phyloP scores from a whole-genome alignment of 2,329 filamentous ascomycete species.

The Alternaria ethzedia region DNA sequence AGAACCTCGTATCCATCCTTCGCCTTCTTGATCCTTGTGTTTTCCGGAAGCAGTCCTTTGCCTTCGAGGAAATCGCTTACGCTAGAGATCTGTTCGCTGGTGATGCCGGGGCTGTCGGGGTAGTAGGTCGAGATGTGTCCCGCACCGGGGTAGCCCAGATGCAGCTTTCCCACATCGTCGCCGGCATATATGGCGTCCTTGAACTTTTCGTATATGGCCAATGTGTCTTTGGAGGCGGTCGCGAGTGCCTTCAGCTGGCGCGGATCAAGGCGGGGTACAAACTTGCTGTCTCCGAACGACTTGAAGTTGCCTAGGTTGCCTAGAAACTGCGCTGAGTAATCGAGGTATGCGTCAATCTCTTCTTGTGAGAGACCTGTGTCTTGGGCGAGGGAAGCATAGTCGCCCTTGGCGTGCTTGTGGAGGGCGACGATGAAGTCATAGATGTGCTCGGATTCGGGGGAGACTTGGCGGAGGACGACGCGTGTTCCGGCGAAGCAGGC shows the following conservation, averaged over 20 bases:
- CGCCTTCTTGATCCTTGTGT: slow-evolving; percentile 57
- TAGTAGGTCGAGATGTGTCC: slow-evolving; percentile 60
- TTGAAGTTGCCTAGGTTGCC: slow-evolving; percentile 64
- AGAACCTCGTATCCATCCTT: slow-evolving; percentile 54
- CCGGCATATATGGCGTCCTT: slow-evolving; percentile 56
- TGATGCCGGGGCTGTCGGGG: slow-evolving; percentile 56
- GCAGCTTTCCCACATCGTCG: slow-evolving; percentile 50
- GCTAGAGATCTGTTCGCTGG: slow-evolving; percentile 54
- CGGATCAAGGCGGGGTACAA: slow-evolving; percentile 56
- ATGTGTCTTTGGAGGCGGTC: slow-evolving; percentile 47
- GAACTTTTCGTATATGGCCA: slow-evolving; percentile 52
- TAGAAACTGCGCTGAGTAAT: slow-evolving; percentile 55
- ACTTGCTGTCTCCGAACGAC: slow-evolving; percentile 59
- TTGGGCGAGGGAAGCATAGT: slow-evolving; percentile 56
- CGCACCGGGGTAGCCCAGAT: slow-evolving; percentile 57
- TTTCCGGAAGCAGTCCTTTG: slow-evolving; percentile 57
- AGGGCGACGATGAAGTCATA: slow-evolving; percentile 62
- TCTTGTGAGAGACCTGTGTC: slow-evolving; percentile 50
- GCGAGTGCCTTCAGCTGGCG: slow-evolving; percentile 55
- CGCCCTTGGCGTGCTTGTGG: slow-evolving; percentile 55
- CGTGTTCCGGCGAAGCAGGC: slow-evolving; percentile 58
- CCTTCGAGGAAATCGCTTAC: slow-evolving; percentile 56
- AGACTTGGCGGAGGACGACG: slow-evolving; percentile 61
- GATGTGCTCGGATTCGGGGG: slow-evolving; percentile 58
- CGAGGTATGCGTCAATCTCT: slow-evolving; percentile 47